Evolutionary conservation across 31 red algal genomes (phyloP), one percentile per base, ranked within the genome.

Genomic region (Pterothamnion heteromorphum): DNA sequence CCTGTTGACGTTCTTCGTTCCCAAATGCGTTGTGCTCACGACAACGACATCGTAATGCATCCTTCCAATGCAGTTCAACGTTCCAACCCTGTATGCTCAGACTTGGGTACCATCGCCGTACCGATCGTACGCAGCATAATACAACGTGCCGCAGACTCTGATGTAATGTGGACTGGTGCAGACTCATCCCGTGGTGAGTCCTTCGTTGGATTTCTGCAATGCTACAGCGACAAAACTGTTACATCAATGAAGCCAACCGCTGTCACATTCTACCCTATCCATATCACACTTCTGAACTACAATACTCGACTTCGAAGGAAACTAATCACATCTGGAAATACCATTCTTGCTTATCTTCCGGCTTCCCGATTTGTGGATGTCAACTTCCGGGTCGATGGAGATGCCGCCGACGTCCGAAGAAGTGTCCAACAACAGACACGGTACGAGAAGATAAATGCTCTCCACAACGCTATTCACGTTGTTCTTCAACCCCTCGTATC

Each of bases 241-340:
- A 57, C 85, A 1, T 31, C 33, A 22, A 26, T 57, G 20, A 57
- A 88, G 39, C 3, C 1, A 18, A 58, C 39, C 0, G 31, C 85
- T 27, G 22, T 57, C 9, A 44, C 85, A 1, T 88, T 51, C 2
- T 88, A 88, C 31, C 85, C 5, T 31, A 22, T 57, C 24, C 39
- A 88, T n/a, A 88, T 91, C 64, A 80, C 89, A 14, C 89, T 80
- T 24, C 89, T 76, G 64, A 91, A 91, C 44, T 78, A 78, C 64
- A n/a, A n/a, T n/a, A n/a, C n/a, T n/a, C n/a, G n/a, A n/a, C n/a
- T n/a, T n/a, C n/a, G n/a, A n/a, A n/a, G n/a, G n/a, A n/a, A n/a
- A n/a, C n/a, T n/a, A n/a, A n/a, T n/a, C n/a, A n/a, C n/a, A n/a
- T n/a, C n/a, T n/a, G n/a, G n/a, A n/a, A n/a, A n/a, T n/a, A n/a